A percentile compares a stretch with the other conserved stretches of the same genome.
Conservation (phyloP, 257 asterid species). For the Ehretia macrophylla region DNA sequence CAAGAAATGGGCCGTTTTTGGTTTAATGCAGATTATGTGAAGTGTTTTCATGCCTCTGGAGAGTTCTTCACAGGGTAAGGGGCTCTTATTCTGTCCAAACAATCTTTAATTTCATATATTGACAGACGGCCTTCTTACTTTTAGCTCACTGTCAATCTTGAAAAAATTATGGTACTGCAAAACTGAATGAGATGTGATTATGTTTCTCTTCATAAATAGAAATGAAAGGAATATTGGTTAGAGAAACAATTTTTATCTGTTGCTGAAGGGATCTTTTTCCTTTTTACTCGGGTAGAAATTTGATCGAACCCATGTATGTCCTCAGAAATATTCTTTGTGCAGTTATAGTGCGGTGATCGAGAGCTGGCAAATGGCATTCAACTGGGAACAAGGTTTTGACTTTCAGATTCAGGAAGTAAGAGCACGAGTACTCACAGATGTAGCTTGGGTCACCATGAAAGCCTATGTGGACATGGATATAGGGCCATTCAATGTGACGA, state of each 20-base stretch:
- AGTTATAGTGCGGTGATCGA: conserved; percentile 77
- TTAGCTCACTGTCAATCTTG: neutral
- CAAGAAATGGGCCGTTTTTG: conserved; percentile 81
- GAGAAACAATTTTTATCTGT: too few species aligned
- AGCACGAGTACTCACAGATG: conserved; percentile 60
- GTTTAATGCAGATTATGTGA: conserved; percentile 94
- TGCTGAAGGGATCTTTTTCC: too few species aligned
- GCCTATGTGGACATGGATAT: conserved; percentile 51
- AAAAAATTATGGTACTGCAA: too few species aligned
- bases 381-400: conserved; percentile 73
- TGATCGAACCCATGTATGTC: neutral
- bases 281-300: neutral
- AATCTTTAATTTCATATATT: neutral
- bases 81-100: conserved; percentile 16
- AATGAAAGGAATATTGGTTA: too few species aligned
- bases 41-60: conserved; percentile 84
- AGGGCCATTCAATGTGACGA: conserved; percentile 59
- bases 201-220: too few species aligned
- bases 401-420: conserved; percentile 69
- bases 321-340: conserved; percentile 5
- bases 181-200: too few species aligned
- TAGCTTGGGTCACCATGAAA: conserved; percentile 97
- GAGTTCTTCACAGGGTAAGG: conserved; percentile 86
- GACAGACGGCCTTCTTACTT: neutral
- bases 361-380: conserved; percentile 81